Evolutionary conservation across 345 rosid species (phyloP), one percentile per base, ranked within the genome.

Genomic region (Rubroshorea leprosula): DNA sequence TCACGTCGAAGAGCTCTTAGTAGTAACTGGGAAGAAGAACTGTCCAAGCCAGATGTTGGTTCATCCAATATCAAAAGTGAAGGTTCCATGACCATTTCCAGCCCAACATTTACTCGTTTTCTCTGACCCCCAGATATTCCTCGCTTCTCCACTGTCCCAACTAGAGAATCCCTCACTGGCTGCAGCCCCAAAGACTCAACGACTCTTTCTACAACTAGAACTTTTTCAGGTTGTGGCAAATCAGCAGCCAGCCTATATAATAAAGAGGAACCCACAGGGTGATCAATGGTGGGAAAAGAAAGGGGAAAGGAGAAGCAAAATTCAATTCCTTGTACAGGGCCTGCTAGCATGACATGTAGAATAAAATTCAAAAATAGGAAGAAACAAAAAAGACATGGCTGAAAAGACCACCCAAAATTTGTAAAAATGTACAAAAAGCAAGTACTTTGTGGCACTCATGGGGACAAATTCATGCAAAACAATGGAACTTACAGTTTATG

Each of bases 51-150:
- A 46, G 97, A 90, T 14, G 99, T 94, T 17, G 99, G 96, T 74
- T 94, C 99, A 72, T 90, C 99, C 57, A 94, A 83, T 72, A 94
- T 90, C 45, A 94, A 72, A 68, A 94, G 90, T 56, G 99, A 94
- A 79, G 99, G 99, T 64, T 94, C 97, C 99, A 94, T 94, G 48
- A 94, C 97, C 99, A 94, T 94, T 76, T 94, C 99, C 62, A 94
- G 84, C 65, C 99, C 99, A 4, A 94, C 99, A 60, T 94, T 94
- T 54, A 94, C 96, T 63, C 99, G 75, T 78, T 94, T 94, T 70
- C 95, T 90, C 72, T 94, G 99, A 55, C 99, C 99, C 65, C 99
- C 99, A 20, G 99, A 94, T 60, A 94, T 94, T 66, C 97, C 96
- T 71, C 98, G 78, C 76, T 81, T 86, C 75, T 84, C 98, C 61